These are phyloP conservation scores for Coemansia javaensis DNA, from an alignment of 192 early-diverging fungal genomes.

Conservation along the genomic window DNA sequence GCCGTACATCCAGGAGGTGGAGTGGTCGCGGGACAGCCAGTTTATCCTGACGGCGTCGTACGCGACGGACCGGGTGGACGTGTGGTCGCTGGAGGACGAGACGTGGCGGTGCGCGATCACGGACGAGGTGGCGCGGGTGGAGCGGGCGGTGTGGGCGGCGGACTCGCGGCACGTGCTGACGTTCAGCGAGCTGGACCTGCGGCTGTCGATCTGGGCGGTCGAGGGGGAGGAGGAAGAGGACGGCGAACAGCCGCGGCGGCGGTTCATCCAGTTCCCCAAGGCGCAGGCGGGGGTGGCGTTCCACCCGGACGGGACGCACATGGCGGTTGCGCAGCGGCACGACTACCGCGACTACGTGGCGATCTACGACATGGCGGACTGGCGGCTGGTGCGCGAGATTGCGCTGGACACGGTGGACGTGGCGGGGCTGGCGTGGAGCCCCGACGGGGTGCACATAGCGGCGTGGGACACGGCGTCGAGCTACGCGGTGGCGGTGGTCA, in stretches of 20 bases:
- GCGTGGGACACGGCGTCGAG: constrained; percentile 30
- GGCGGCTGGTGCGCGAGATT: constrained; percentile 34
- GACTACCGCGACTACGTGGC: constrained; percentile 44
- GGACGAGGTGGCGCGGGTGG: constrained; percentile 30
- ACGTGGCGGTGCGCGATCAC: constrained; percentile 32
- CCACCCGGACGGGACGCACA: constrained; percentile 27
- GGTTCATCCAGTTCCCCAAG: constrained; percentile 45
- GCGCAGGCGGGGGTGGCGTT: constrained; percentile 13
- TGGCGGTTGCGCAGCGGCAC: constrained; percentile 46
- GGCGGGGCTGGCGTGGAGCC: constrained; percentile 27
- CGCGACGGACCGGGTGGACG: constrained; percentile 32
- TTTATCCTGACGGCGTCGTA: constrained; percentile 40
- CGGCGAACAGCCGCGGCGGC: too few relatives aligned
- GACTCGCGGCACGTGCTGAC: constrained; percentile 39
- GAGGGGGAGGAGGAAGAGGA: constrained; percentile 18
- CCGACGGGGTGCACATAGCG: constrained; percentile 39
- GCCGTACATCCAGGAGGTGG: constrained; percentile 39
- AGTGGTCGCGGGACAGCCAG: constrained; percentile 35
- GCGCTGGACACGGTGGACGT: constrained; percentile 21
- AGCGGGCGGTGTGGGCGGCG: constrained; percentile 27
- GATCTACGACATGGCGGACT: constrained; percentile 29
- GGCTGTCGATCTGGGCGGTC: constrained; percentile 41
- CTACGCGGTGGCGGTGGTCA: constrained; percentile 14
- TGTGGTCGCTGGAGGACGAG: constrained; percentile 45
- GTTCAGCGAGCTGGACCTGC: constrained; percentile 44